A percentile compares a stretch with the other conserved stretches of the same genome.
Evolutionary conservation across 352 stramenopile genomes (phyloP).

Genomic region (Phytophthora melonis): DNA sequence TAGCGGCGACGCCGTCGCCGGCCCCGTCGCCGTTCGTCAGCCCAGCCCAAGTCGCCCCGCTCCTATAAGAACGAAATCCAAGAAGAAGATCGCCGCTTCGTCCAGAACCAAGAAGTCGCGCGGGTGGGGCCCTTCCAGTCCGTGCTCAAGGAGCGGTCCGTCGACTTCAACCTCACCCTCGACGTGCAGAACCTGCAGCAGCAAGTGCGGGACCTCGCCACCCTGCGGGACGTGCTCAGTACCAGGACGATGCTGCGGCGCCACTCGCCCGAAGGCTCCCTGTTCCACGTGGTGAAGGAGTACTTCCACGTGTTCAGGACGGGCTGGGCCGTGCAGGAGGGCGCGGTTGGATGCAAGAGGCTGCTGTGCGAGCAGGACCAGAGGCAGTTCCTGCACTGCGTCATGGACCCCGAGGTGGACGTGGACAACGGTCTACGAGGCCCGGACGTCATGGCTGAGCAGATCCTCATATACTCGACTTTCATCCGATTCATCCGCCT

Average conservation of each 20-base stretch:
- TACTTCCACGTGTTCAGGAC: constrained; percentile 40
- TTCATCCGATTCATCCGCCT: constrained; percentile 49
- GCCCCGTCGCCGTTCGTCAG: not conserved
- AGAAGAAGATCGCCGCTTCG: not conserved
- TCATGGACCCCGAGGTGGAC: constrained; percentile 48
- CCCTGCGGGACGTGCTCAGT: constrained; percentile 10
- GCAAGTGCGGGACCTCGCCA: constrained; percentile 40
- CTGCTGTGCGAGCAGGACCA: constrained; percentile 35
- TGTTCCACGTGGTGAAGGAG: constrained; percentile 37
- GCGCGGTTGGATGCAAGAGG: constrained; percentile 4
- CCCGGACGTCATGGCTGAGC: constrained; percentile 44
- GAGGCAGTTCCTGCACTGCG: constrained; percentile 43
- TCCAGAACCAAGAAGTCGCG: not conserved
- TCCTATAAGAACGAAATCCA: not conserved
- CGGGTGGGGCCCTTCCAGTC: constrained; percentile 43
- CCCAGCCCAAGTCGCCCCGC: not conserved
- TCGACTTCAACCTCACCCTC: constrained; percentile 58
- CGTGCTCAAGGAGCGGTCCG: constrained; percentile 41
- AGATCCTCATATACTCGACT: constrained; percentile 54
- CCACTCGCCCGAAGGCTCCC: constrained; percentile 31
- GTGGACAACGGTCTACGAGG: constrained; percentile 42
- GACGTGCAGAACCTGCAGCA: constrained; percentile 51
- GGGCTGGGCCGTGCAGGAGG: constrained; percentile 6
- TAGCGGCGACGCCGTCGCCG: not conserved
- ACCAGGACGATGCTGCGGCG: not conserved